Conservation (phyloP, 129 eudicot genomes). For the Helianthus annuus region DNA sequence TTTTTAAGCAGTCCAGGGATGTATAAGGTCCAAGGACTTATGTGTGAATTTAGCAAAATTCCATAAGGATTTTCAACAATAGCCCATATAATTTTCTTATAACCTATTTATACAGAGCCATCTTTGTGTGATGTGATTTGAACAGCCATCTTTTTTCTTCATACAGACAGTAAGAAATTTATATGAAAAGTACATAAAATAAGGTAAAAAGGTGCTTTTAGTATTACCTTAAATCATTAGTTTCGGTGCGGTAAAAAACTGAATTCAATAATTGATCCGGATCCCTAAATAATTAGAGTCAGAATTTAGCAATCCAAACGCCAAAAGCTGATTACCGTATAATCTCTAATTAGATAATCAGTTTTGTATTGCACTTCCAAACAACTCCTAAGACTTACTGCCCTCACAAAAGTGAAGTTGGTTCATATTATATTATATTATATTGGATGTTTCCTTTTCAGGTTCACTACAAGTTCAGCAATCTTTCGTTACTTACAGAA, state of each 20-base stretch:
- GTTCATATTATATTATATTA: not conserved
- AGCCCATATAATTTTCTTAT: no score
- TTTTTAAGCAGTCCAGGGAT: no score
- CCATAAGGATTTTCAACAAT: no score
- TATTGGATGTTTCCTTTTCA: slow-evolving; percentile 31
- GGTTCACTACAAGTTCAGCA: slow-evolving; percentile 95
- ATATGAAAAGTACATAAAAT: not conserved
- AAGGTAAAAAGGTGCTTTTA: not conserved
- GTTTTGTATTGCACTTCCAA: not conserved
- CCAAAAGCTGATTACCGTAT: not conserved
- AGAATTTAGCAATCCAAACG: not conserved
- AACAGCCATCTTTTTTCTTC: not conserved
- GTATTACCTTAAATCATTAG: not conserved
- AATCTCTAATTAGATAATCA: not conserved
- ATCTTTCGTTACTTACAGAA: slow-evolving; percentile 68
- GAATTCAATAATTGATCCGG: not conserved
- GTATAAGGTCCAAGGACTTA: not conserved
- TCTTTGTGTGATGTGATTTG: no score
- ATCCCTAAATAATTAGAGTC: not conserved
- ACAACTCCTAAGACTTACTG: not conserved
- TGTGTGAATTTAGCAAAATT: not conserved
- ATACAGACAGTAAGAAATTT: not conserved
- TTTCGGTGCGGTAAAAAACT: not conserved
- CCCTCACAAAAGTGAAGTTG: not conserved
- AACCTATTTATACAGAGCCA: no score